Percentiles rank a stretch among this genome's conserved stretches.
phyloP scores from a whole-genome alignment of 1,284 basidiomycete species.

The Anthracocystis setariae region DNA sequence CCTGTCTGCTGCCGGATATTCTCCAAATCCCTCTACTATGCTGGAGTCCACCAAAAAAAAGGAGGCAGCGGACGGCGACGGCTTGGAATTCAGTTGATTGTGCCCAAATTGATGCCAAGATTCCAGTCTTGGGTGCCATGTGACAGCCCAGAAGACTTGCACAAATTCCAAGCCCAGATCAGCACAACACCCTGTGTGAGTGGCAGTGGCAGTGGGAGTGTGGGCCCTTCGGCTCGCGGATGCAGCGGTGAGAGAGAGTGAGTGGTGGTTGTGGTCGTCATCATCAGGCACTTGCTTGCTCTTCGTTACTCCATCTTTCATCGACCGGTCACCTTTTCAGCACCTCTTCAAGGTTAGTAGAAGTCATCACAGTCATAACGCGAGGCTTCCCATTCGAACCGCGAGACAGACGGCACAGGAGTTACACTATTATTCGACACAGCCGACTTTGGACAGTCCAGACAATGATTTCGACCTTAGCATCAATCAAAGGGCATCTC shows the following conservation, averaged over 20 bases:
- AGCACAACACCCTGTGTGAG: too few species aligned
- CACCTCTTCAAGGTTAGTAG: slow-evolving; percentile 53
- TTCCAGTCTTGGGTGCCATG: not conserved
- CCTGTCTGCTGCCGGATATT: slow-evolving; percentile 10
- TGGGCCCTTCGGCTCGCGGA: not conserved
- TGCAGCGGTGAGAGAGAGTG: not conserved
- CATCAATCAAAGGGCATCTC: not conserved
- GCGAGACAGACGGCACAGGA: slow-evolving; percentile 8
- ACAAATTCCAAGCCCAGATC: not conserved
- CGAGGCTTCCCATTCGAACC: slow-evolving; percentile 3
- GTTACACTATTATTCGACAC: not conserved
- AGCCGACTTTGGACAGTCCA: not conserved
- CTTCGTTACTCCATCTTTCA: slow-evolving; percentile 38
- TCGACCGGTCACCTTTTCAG: slow-evolving; percentile 40
- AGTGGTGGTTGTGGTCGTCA: slow-evolving; percentile 4
- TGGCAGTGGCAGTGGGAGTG: not conserved
- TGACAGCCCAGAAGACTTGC: not conserved
- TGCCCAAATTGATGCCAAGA: too few species aligned
- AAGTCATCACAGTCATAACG: not conserved
- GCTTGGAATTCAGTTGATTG: too few species aligned
- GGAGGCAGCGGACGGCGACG: slow-evolving; percentile 7
- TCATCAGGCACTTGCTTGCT: not conserved
- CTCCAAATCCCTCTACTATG: not conserved
- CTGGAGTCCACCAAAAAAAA: not conserved
- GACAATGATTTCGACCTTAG: slow-evolving; percentile 3